Conservation (phyloP, 129 eudicot genomes). For the Scalesia atractyloides region DNA sequence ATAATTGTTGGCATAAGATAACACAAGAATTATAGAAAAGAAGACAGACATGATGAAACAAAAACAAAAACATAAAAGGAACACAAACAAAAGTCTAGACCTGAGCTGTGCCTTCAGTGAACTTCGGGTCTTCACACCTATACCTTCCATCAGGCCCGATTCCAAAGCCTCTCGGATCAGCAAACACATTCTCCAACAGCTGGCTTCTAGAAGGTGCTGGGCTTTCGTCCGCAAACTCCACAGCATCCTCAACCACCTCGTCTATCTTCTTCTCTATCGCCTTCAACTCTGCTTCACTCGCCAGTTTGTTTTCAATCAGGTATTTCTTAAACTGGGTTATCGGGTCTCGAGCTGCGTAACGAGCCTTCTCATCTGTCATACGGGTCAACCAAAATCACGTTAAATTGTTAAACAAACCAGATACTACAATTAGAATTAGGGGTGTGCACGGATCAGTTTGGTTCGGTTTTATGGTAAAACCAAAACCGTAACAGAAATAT, state of each 20-base stretch:
- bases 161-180: constrained; percentile 35
- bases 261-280: constrained; percentile 35
- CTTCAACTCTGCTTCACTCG: constrained; percentile 26
- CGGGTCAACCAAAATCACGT: background rate
- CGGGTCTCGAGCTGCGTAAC: constrained; percentile 31
- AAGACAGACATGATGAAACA: constrained; percentile 3
- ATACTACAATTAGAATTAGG: background rate
- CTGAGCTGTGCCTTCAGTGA: constrained; percentile 34
- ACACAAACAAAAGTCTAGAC: constrained; percentile 15
- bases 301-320: constrained; percentile 25
- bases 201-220: constrained; percentile 37
- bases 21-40: background rate
- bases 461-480: too few species aligned
- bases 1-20: constrained; percentile 3
- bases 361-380: constrained; percentile 34
- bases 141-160: constrained; percentile 35
- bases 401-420: background rate
- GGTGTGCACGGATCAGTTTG: too few species aligned
- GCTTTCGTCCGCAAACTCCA: constrained; percentile 32
- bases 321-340: constrained; percentile 30
- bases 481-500: too few species aligned
- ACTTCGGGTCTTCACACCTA: constrained; percentile 34
- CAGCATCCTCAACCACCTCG: constrained; percentile 29
- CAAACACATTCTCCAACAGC: constrained; percentile 33
- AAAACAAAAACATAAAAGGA: background rate